Evolutionary conservation across 495 filamentous ascomycete species (phyloP), one percentile per base, ranked within the genome.

Genomic region (Lepraria neglecta): DNA sequence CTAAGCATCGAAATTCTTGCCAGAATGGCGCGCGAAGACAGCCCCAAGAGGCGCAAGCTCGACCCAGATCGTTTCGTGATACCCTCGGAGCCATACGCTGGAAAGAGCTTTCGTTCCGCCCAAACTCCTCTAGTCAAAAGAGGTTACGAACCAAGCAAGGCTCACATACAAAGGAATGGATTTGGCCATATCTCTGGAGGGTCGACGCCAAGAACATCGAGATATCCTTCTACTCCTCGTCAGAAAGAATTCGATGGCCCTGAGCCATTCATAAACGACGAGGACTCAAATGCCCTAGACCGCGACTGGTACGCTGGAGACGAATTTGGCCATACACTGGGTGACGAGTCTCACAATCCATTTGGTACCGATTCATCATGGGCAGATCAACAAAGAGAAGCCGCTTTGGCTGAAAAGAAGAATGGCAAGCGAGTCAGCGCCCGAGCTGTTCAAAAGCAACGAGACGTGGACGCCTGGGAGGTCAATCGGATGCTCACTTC

Each of bases 401-500:
- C 79, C 4, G 86, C 82, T 7, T 69, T 91, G 69, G 77, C 80
- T 31, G 89, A 90, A 68, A 90, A 87, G 76, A 90, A 91, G 74
- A 78, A 82, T 28, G 82, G 78, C 28, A 88, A 82, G 68, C 72
- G 83, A 45, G 81, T 88, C 71, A 90, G 79, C 72, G 84, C 84
- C n/a, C 78, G 85, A 48, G 84, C 87, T 50, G 72, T 86, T 17
- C 89, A 94, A 71, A 92, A 87, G 72, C 90, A 95, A 74, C 92
- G 91, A 70, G 94, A 97, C 70, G 87, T 88, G 28, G 94, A 98
- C 78, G 91, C 90, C 31, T 98, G 94, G 94, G 94, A 98, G 71
- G 92, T 91, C 17, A 97, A 99, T 74, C 89, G 94, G 43, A 97
- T 99, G 95, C 84, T 97, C 47, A 95, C 91, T 0, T 96, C 91